Evolutionary conservation across 116 monocot species (phyloP).

Genomic region (Trichopus zeylanicus): DNA sequence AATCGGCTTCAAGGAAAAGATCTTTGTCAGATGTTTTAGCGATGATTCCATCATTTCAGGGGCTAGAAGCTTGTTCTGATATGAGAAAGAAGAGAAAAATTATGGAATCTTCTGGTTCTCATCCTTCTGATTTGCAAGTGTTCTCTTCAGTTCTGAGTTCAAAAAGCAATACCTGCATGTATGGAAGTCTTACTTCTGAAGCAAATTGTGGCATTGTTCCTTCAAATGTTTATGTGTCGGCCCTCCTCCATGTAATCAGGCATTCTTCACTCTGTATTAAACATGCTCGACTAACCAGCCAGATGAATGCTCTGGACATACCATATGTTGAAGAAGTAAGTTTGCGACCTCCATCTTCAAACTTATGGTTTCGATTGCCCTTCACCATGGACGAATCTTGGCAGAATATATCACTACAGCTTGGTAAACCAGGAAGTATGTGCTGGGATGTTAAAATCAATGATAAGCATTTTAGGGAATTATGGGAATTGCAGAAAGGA

Average conservation of each 20-base stretch:
- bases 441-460: conserved; percentile 93
- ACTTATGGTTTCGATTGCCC: conserved; percentile 81
- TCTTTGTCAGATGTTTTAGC: conserved; percentile 54
- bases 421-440: conserved; percentile 96
- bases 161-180: conserved; percentile 28
- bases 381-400: conserved; percentile 78
- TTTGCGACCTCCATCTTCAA: conserved; percentile 56
- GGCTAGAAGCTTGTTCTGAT: conserved; percentile 15
- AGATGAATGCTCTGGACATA: conserved; percentile 95
- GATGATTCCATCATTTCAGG: conserved; percentile 46
- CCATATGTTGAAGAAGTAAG: conserved; percentile 97
- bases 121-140: conserved; percentile 5
- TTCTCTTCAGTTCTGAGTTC: conserved; percentile 16
- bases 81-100: conserved; percentile 54
- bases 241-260: conserved; percentile 82
- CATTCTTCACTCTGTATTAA: conserved; percentile 95
- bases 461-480: conserved; percentile 86
- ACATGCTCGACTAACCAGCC: conserved; percentile 86
- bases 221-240: conserved; percentile 53
- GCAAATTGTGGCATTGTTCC: conserved; percentile 49
- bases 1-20: conserved; percentile 38
- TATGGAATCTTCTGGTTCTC: conserved; percentile 19
- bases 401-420: conserved; percentile 76
- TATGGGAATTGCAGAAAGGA: conserved; percentile 84
- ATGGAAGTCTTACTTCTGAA: conserved; percentile 57